Evolutionary conservation across 768 basidiomycete genomes (phyloP), one percentile per base, ranked within the genome.

Genomic region (Austroboletus eburneus): DNA sequence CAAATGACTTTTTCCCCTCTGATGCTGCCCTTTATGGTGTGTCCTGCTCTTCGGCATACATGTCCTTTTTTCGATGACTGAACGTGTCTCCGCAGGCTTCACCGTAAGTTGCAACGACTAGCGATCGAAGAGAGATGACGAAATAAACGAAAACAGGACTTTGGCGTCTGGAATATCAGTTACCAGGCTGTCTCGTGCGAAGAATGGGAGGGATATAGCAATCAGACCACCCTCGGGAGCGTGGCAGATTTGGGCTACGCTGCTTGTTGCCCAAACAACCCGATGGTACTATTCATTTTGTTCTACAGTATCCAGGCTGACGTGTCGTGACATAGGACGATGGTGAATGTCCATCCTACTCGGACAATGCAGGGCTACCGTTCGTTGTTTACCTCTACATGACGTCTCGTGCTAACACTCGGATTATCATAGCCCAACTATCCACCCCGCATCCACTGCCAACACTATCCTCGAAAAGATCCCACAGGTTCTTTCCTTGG

Each of bases 81-180:
- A 73, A 62, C 45, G 70, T 20, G 54, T 56, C 17, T 39, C 43
- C 17, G 17, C 38, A 74, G 73, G 72, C 7, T 75, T 65, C 50
- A 64, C 69, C 9, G 73, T 74, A 42, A 56, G 71, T 52, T 12
- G 5, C 29, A 38, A 27, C 16, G 24, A 12, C 18, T 9, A 38
- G 14, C 18, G 3, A 18, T 4, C 22, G 21, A 10, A 24, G 29
- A 30, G 9, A 32, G 10, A 14, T 29, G 40, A 35, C 12, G 5
- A 27, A 21, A 4, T 10, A 30, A 35, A 40, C 33, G 13, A 39
- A 34, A 45, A 46, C 36, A 86, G 84, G 90, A 91, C 58, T 91
- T 91, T 69, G 87, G 90, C 41, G 80, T 91, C 17, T 92, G 90
- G 89, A 89, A 90, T 56, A 71, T 88, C 57, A 81, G 74, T 16